Percentiles rank a stretch among this genome's conserved stretches.
These are phyloP conservation scores for Clarireedia homoeocarpa DNA, from an alignment of 2,329 filamentous ascomycete species.

Conservation along the genomic window DNA sequence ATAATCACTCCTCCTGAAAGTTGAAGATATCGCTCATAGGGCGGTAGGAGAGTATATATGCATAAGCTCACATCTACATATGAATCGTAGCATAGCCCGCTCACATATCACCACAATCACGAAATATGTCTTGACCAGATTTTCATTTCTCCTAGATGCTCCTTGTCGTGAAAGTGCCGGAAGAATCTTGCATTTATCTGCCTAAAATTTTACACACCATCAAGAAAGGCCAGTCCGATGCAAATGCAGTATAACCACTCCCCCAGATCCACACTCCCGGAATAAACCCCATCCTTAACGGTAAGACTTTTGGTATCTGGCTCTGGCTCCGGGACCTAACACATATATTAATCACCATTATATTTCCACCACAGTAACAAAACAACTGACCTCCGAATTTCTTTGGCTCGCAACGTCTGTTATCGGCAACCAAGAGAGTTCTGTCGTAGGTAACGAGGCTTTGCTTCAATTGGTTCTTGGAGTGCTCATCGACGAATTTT, in stretches of 20 bases:
- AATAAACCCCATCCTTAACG: constrained; percentile 56
- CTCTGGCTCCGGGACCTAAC: constrained; percentile 84
- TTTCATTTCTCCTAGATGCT: constrained; percentile 9
- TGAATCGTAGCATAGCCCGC: too few relatives aligned
- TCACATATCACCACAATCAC: constrained; percentile 2
- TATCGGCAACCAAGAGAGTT: constrained; percentile 96
- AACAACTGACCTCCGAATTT: constrained; percentile 53
- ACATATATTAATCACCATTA: constrained; percentile 31
- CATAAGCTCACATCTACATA: too few relatives aligned
- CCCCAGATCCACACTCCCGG: constrained; percentile 24
- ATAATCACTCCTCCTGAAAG: too few relatives aligned
- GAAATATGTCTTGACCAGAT: constrained; percentile 2
- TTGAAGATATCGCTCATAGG: too few relatives aligned
- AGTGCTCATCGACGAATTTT: constrained; percentile 99
- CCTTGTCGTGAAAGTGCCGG: constrained; percentile 20
- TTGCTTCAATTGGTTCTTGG: constrained; percentile 99
- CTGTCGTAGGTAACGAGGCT: constrained; percentile 92
- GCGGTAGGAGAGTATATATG: too few relatives aligned
- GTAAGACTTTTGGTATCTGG: constrained; percentile 99
- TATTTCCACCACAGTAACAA: background rate
- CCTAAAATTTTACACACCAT: constrained; percentile 30
- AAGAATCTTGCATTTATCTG: constrained; percentile 29
- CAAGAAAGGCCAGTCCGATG: constrained; percentile 28
- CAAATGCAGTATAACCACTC: constrained; percentile 30
- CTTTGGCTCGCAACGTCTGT: constrained; percentile 99